These are phyloP conservation scores for Solanum neorickii DNA, from an alignment of 257 asterid genomes.

Conservation along the genomic window DNA sequence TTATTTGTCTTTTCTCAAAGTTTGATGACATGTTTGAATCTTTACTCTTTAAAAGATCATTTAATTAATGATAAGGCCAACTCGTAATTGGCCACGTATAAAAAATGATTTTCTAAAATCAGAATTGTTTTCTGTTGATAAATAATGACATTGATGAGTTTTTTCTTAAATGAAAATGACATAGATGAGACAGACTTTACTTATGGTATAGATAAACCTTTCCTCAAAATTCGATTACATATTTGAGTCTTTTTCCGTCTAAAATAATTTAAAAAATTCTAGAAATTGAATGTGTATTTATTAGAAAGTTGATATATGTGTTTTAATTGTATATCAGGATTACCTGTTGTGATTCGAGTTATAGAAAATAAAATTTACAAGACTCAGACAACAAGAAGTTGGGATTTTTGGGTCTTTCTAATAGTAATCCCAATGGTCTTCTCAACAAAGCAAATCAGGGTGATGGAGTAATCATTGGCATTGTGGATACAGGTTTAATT, in stretches of 20 bases:
- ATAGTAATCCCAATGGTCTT: not conserved
- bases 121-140: too few relatives aligned
- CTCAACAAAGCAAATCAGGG: conserved; percentile 5
- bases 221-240: too few relatives aligned
- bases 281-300: not conserved
- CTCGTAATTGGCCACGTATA: not conserved
- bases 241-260: too few relatives aligned
- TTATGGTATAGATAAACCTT: too few relatives aligned
- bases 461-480: conserved; percentile 8
- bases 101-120: too few relatives aligned
- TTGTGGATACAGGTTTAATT: conserved; percentile 8
- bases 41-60: not conserved
- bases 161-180: too few relatives aligned
- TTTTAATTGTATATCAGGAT: not conserved
- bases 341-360: conserved; percentile 1
- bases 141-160: too few relatives aligned
- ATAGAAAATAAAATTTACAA: not conserved
- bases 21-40: too few relatives aligned
- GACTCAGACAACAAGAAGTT: not conserved
- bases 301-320: not conserved
- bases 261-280: not conserved
- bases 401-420: conserved; percentile 6
- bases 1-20: too few relatives aligned
- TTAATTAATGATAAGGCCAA: not conserved
- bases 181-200: too few relatives aligned